Evolutionary conservation across 2,329 filamentous ascomycete genomes (phyloP).

Genomic region (Calcarisporium arbuscula): DNA sequence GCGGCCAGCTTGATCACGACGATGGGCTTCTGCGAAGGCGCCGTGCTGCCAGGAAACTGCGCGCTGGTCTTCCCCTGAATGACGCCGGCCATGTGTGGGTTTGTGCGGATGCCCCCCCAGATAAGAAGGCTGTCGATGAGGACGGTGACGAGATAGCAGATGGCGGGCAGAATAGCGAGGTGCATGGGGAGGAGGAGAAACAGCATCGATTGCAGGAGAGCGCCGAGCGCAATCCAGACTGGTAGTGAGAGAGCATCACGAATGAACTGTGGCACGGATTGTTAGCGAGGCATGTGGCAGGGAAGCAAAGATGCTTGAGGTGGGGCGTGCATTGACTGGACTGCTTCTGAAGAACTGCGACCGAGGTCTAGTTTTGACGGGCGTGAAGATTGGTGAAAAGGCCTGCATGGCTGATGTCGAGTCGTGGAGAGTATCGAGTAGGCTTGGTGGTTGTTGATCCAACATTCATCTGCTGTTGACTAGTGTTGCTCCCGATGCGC

Average conservation of each 20-base stretch:
- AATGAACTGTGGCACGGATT: slow-evolving; percentile 2
- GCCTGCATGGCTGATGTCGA: no score
- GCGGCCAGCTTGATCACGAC: slow-evolving; percentile 3
- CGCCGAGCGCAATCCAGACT: slow-evolving; percentile 7
- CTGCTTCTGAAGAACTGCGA: no score
- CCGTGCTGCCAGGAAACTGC: slow-evolving; percentile 4
- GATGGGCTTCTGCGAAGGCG: slow-evolving; percentile 1
- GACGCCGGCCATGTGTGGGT: slow-evolving; percentile 5
- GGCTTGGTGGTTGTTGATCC: no score
- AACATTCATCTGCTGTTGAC: no score
- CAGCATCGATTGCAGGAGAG: slow-evolving; percentile 1
- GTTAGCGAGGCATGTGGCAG: no score
- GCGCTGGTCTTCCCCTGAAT: slow-evolving; percentile 5
- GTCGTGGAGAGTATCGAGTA: no score
- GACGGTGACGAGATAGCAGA: neutral
- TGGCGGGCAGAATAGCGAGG: slow-evolving; percentile 1
- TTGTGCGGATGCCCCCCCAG: slow-evolving; percentile 2
- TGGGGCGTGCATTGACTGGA: no score
- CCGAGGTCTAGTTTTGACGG: no score
- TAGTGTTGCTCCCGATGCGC: no score
- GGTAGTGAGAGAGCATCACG: slow-evolving; percentile 6
- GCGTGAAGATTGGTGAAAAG: no score
- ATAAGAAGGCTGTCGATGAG: slow-evolving; percentile 5
- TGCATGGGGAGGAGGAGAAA: slow-evolving; percentile 2
- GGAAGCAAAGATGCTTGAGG: no score